Base-by-base conservation (phyloP, 1,284 basidiomycete species). In the Boletus semigastroideus region DNA sequence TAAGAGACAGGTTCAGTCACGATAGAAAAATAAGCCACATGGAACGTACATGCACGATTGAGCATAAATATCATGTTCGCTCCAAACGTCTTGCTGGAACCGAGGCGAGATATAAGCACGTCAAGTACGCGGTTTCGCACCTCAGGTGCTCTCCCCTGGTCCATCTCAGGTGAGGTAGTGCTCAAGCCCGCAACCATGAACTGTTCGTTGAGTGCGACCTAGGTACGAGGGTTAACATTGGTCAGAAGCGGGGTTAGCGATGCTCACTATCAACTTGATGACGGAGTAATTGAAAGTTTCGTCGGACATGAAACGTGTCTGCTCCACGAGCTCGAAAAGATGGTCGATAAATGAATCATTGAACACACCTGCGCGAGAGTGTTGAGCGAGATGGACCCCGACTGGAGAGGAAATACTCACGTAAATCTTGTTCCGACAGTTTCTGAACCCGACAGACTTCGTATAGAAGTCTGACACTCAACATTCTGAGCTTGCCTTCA, bases 41-140 rank as follows among this genome's bases (percentile, higher is more conserved):
- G 42, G 31, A 25, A 80, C 89, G 64, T 64, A 93, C 92, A 79
- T 42, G 94, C 91, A 53, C 96, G 86, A 65, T 99, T 99, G 39
- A 99, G 77, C 89, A 99, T 99, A 70, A 98, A 99, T 57, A 99
- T 98, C 77, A 99, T 83, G 65, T 98, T 99, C 73, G 96, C 94
- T 14, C 94, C 94, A 69, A 99, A 98, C 0, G 96, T 98, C 74
- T 93, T 94, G 71, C 86, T 92, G 12, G 83, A 84, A 9, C 90
- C 86, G 33, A 94, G 71, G 14, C 95, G 83, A 22, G 87, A 78
- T 78, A 92, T 90, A 27, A 99, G 77, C 0, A 96, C 86, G 22
- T 84, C 78, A 36, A 98, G 72, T 0, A 98, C 87, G 16, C 93
- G 78, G 66, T 99, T 99, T 53, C 75, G 77, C 12, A 70, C 64